These are phyloP conservation scores for Candida nanaspora DNA, from an alignment of 805 yeast genomes.

Conservation along the genomic window DNA sequence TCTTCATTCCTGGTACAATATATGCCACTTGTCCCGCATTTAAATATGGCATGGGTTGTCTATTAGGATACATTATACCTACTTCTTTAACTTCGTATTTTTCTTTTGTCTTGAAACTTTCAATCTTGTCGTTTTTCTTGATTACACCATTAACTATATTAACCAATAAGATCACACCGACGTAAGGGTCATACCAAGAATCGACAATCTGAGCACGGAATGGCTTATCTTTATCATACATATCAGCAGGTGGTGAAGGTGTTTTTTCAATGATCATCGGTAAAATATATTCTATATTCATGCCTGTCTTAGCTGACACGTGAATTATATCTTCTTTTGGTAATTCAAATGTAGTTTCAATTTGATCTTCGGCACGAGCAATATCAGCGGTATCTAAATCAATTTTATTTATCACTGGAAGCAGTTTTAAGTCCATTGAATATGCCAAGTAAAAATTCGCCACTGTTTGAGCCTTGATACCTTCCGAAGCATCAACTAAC, in stretches of 20 bases:
- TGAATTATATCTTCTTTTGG: slow-evolving; percentile 67
- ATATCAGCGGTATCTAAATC: slow-evolving; percentile 87
- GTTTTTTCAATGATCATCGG: slow-evolving; percentile 78
- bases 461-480: slow-evolving; percentile 97
- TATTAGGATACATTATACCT: slow-evolving; percentile 94
- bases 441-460: slow-evolving; percentile 91
- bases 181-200: slow-evolving; percentile 92
- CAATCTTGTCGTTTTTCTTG: slow-evolving; percentile 64
- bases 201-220: slow-evolving; percentile 81
- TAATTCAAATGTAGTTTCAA: slow-evolving; percentile 78
- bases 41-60: slow-evolving; percentile 53
- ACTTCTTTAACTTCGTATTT: slow-evolving; percentile 86
- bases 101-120: slow-evolving; percentile 69
- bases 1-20: slow-evolving; percentile 90
- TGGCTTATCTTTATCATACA: slow-evolving; percentile 45
- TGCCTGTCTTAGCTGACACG: slow-evolving; percentile 89
- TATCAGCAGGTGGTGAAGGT: slow-evolving; percentile 58
- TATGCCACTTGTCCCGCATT: slow-evolving; percentile 94
- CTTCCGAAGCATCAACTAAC: slow-evolving; percentile 91
- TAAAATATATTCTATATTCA: slow-evolving; percentile 67
- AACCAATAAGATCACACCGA: slow-evolving; percentile 84
- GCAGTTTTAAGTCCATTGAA: slow-evolving; percentile 69
- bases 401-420: slow-evolving; percentile 89
- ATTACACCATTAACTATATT: slow-evolving; percentile 79
- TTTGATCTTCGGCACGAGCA: slow-evolving; percentile 72